These are phyloP conservation scores for Magnolia officinalis DNA, from an alignment of 164 flowering plant species.

Conservation along the genomic window DNA sequence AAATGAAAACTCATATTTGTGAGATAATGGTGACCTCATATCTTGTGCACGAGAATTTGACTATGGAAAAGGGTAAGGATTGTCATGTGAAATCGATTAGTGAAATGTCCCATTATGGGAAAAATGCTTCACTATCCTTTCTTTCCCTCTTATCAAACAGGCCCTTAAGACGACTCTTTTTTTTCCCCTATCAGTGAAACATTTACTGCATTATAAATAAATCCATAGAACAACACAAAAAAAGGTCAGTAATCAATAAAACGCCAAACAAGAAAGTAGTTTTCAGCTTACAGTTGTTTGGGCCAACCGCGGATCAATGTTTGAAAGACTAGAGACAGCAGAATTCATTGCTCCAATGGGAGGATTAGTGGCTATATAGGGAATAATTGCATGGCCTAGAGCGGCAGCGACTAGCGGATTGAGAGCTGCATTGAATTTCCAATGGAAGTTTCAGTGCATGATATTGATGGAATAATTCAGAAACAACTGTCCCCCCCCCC, in stretches of 20 bases:
- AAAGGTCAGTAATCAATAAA: background rate
- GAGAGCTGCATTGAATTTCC: slow-evolving; percentile 28
- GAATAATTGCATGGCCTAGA: slow-evolving; percentile 36
- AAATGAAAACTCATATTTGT: background rate
- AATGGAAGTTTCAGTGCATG: background rate
- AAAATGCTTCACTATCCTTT: too few species aligned
- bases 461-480: background rate
- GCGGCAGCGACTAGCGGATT: slow-evolving; percentile 45
- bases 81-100: too few species aligned
- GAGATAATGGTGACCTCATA: too few species aligned
- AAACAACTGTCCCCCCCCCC: too few species aligned
- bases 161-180: too few species aligned
- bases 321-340: slow-evolving; percentile 45
- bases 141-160: too few species aligned
- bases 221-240: background rate
- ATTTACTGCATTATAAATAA: too few species aligned
- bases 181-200: too few species aligned
- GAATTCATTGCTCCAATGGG: slow-evolving; percentile 55
- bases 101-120: too few species aligned
- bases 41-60: too few species aligned
- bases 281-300: slow-evolving; percentile 41
- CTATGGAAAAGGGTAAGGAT: too few species aligned
- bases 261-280: background rate
- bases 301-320: slow-evolving; percentile 51
- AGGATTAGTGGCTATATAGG: slow-evolving; percentile 45